Evolutionary conservation across 2,329 filamentous ascomycete genomes (phyloP).

Genomic region (Blastomyces parvus): DNA sequence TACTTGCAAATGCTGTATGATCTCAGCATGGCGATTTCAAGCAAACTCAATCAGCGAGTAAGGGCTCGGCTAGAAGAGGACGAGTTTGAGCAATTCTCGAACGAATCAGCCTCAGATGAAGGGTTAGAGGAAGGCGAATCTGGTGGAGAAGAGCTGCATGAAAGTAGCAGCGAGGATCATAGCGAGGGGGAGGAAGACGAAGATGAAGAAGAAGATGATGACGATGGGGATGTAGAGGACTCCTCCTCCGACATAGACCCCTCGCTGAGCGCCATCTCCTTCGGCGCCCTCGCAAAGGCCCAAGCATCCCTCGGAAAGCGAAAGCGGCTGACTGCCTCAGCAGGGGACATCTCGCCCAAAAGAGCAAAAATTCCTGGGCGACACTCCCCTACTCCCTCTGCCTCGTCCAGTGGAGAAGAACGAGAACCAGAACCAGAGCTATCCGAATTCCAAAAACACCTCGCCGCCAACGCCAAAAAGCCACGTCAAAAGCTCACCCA

Average conservation of each 20-base stretch:
- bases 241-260: conserved; percentile 26
- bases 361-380: conserved; percentile 33
- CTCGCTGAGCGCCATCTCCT: conserved; percentile 58
- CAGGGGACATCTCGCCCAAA: conserved; percentile 23
- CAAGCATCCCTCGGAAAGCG: conserved; percentile 45
- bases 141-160: conserved; percentile 26
- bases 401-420: not conserved
- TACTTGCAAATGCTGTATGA: not conserved
- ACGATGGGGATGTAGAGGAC: not conserved
- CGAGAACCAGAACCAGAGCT: not conserved
- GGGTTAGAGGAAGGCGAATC: conserved; percentile 12
- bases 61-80: conserved; percentile 33
- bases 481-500: conserved; percentile 23
- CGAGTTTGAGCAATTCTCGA: conserved; percentile 23
- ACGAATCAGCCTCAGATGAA: conserved; percentile 20
- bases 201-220: conserved; percentile 23
- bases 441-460: conserved; percentile 62
- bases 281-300: conserved; percentile 81
- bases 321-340: conserved; percentile 18
- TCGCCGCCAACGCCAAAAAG: conserved; percentile 37
- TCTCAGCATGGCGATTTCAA: conserved; percentile 29
- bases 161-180: conserved; percentile 28
- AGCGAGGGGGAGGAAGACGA: conserved; percentile 21
- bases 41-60: conserved; percentile 35
- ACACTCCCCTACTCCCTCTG: conserved; percentile 20